Conservation (phyloP, 73 alveolate species). For the Diophrys appendiculata region DNA sequence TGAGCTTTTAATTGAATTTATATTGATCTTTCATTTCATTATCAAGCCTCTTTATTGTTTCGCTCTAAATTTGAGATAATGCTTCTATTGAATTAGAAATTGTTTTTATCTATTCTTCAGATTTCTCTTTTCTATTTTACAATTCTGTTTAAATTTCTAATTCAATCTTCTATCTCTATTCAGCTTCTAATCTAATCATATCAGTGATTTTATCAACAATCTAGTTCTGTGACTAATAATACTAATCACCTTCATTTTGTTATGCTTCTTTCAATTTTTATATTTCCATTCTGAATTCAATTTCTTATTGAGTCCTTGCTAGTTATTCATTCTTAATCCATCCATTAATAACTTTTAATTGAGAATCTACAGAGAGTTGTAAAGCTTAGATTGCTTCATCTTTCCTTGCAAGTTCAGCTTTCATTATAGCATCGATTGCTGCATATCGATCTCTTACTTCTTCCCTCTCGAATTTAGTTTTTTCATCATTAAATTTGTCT, state of each 20-base stretch:
- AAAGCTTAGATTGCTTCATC: slow-evolving; percentile 59
- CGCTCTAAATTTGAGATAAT: not conserved
- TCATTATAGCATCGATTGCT: slow-evolving; percentile 49
- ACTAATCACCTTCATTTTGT: slow-evolving; percentile 37
- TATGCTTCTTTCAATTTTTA: slow-evolving; percentile 34
- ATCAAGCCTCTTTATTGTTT: not conserved
- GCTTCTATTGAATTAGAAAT: not conserved
- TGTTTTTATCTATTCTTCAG: not conserved
- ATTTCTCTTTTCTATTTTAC: not conserved
- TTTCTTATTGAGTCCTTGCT: slow-evolving; percentile 45
- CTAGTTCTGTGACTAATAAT: slow-evolving; percentile 24
- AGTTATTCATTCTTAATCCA: slow-evolving; percentile 57
- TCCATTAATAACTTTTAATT: slow-evolving; percentile 51
- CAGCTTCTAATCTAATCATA: slow-evolving; percentile 63
- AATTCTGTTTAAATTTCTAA: not conserved
- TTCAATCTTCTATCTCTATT: slow-evolving; percentile 12
- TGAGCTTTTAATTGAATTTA: not conserved
- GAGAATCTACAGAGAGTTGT: slow-evolving; percentile 27
- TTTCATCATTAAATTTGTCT: slow-evolving; percentile 38
- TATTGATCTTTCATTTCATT: not conserved
- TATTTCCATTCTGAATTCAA: slow-evolving; percentile 33
- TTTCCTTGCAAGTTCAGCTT: slow-evolving; percentile 62
- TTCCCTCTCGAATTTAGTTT: slow-evolving; percentile 51
- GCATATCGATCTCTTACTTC: slow-evolving; percentile 59
- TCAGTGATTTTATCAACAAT: slow-evolving; percentile 58